These are phyloP conservation scores for Neofusicoccum cordaticola DNA, from an alignment of 2,329 filamentous ascomycete genomes.

Conservation along the genomic window DNA sequence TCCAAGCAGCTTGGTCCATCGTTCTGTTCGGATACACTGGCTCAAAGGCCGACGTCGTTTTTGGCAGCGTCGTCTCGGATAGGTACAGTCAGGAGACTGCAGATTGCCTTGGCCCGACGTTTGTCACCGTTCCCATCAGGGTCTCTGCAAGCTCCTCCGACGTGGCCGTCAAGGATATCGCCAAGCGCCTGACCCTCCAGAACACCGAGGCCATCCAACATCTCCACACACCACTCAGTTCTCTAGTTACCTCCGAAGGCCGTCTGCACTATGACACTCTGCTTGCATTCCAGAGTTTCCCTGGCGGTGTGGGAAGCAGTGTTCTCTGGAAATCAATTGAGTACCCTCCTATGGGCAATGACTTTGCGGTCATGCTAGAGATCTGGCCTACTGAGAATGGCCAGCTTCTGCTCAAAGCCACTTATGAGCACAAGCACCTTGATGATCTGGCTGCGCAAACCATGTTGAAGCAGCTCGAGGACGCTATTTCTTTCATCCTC, in stretches of 20 bases:
- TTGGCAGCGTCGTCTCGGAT: constrained; percentile 16
- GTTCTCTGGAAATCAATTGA: constrained; percentile 15
- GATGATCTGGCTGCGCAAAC: constrained; percentile 20
- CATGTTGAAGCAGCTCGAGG: constrained; percentile 12
- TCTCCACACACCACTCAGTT: constrained; percentile 12
- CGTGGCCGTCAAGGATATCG: not conserved
- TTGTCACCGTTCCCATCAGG: constrained; percentile 14
- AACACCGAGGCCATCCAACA: constrained; percentile 13
- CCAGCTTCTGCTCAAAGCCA: constrained; percentile 28
- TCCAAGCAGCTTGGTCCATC: constrained; percentile 15
- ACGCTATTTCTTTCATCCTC: constrained; percentile 20
- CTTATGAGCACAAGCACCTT: constrained; percentile 26
- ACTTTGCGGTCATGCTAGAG: constrained; percentile 34
- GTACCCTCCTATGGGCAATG: constrained; percentile 30
- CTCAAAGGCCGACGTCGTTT: constrained; percentile 8
- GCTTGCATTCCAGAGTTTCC: constrained; percentile 16
- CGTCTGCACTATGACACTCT: constrained; percentile 13
- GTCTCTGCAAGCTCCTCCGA: not conserved
- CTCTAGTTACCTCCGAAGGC: constrained; percentile 12
- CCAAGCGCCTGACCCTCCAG: constrained; percentile 10
- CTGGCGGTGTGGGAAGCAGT: not conserved
- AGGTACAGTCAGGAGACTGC: constrained; percentile 13
- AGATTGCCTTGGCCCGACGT: constrained; percentile 14
- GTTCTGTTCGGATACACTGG: constrained; percentile 15
- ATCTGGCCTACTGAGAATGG: constrained; percentile 26